These are phyloP conservation scores for Exophiala mesophila DNA, from an alignment of 2,329 filamentous ascomycete species.

Conservation along the genomic window DNA sequence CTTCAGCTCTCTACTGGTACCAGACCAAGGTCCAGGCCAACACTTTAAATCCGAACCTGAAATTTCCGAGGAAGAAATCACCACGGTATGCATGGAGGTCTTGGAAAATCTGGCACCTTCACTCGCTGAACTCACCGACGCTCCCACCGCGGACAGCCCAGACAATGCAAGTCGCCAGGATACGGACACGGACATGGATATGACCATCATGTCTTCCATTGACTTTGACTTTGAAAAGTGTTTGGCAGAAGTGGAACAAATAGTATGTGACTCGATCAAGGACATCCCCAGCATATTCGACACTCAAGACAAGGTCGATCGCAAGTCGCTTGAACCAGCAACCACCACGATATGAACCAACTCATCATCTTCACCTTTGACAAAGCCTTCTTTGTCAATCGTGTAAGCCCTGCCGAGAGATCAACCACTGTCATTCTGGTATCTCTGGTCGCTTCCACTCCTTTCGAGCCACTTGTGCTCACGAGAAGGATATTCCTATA, in stretches of 20 bases:
- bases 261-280: neutral
- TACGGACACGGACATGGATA: neutral
- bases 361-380: no score
- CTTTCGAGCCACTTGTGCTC: no score
- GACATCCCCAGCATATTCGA: neutral
- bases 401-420: no score
- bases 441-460: no score
- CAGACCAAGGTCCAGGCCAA: neutral
- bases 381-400: no score
- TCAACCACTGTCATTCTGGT: no score
- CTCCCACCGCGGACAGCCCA: neutral
- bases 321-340: neutral
- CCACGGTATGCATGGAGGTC: neutral
- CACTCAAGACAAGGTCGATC: neutral
- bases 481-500: neutral
- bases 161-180: no score
- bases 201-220: neutral
- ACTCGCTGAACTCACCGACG: neutral
- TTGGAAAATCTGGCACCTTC: neutral
- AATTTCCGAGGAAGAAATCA: neutral
- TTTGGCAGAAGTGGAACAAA: slow-evolving; percentile 2
- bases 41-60: neutral
- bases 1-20: neutral
- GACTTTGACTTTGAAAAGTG: slow-evolving; percentile 2
- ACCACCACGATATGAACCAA: neutral